These are phyloP conservation scores for Sporisorium sorghi DNA, from an alignment of 1,284 basidiomycete species.

Conservation along the genomic window DNA sequence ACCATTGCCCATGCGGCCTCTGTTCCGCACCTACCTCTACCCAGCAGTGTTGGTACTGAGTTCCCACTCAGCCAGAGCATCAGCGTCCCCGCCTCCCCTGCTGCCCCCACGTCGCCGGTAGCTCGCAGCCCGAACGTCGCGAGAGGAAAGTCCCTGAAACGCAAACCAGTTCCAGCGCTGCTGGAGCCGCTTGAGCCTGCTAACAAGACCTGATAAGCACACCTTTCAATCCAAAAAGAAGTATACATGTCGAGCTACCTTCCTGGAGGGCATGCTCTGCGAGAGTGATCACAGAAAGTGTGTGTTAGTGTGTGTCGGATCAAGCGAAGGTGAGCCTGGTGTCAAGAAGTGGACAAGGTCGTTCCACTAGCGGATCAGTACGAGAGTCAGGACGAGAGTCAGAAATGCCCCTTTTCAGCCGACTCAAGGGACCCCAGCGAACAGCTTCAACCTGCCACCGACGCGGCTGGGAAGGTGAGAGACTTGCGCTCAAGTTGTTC, in stretches of 20 bases:
- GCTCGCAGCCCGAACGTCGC: background rate
- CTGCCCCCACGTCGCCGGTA: background rate
- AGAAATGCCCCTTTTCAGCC: too few relatives aligned
- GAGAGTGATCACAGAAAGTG: background rate
- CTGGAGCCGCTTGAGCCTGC: background rate
- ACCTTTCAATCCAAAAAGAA: too few relatives aligned
- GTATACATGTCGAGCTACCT: too few relatives aligned
- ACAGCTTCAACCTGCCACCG: too few relatives aligned
- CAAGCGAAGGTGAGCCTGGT: background rate
- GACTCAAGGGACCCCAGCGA: too few relatives aligned
- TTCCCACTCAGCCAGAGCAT: background rate
- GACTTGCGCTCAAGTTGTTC: too few relatives aligned
- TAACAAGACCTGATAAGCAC: too few relatives aligned
- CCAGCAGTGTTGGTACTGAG: background rate
- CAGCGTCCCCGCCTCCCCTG: background rate
- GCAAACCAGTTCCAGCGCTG: slow-evolving; percentile 30
- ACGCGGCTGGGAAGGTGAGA: too few relatives aligned
- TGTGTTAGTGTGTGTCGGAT: background rate
- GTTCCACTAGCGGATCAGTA: too few relatives aligned
- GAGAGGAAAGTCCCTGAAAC: slow-evolving; percentile 20
- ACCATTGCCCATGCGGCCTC: background rate
- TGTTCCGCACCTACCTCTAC: background rate
- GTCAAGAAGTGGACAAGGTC: too few relatives aligned
- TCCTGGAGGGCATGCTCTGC: too few relatives aligned
- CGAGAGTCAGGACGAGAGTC: too few relatives aligned